Base-by-base conservation (phyloP, 2,329 filamentous ascomycete species). In the Ascomycota sp. region DNA sequence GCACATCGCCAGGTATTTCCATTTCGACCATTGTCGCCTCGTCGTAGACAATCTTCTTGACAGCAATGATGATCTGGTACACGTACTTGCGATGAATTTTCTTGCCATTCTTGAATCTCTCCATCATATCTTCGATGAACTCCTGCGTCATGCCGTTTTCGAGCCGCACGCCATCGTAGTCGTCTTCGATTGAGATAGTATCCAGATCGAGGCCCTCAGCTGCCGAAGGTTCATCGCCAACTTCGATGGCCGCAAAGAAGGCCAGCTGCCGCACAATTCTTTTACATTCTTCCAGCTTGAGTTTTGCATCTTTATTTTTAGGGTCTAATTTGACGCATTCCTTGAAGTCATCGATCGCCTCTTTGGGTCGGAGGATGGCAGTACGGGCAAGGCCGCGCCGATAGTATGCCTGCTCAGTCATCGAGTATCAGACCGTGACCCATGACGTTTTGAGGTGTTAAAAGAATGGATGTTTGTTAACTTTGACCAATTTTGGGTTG, bases 21-120 rank as follows among this genome's bases (percentile, higher is more conserved):
- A 89, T 69, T 58, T 98, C 89, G 24, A 93, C 84, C 89, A 98
- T 93, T 24, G 89, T 98, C 11, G 86, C 68, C 58, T 98, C 89
- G 35, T 83, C 73, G 52, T 86, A 84, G 31, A 92, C 76, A 37
- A 98, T 68, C 41, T 92, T 76, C 62, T 79, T 82, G 45, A 91
- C 80, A 6, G 80, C 79, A 45, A 93, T 60, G 46, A 98, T 68
- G 49, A 98, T 98, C 59, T 93, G 82, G 62, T 86, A 95, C 42
- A 86, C 89, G 51, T 93, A 98, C 67, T 95, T 98, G 58, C 72
- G 76, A 55, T 89, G 82, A 37, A 98, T 67, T 57, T 81, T 86
- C 67, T 98, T 95, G 50, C 89, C 89, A 33, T 70, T 76, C 68
- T 91, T 92, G 68, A 98, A 98, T 26, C 89, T 66, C 53, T 89